These are phyloP conservation scores for Euphorbia corollata DNA, from an alignment of 441 rosid species.

Conservation along the genomic window DNA sequence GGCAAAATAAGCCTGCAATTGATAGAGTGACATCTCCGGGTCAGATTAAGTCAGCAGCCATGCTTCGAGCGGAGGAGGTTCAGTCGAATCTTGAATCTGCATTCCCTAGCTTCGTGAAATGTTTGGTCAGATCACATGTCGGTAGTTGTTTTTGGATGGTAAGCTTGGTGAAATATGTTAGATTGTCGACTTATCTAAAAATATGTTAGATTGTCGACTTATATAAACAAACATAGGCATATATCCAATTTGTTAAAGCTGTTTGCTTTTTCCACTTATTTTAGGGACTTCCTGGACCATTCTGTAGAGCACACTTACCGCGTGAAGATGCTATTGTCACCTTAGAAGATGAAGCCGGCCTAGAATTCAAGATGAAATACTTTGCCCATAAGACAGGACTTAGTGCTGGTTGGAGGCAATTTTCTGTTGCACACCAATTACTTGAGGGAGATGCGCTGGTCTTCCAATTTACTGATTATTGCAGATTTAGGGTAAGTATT, in stretches of 20 bases:
- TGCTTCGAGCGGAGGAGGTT: conserved; percentile 55
- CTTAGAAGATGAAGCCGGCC: conserved; percentile 50
- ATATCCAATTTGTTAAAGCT: not conserved
- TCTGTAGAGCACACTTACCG: conserved; percentile 54
- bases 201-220: not conserved
- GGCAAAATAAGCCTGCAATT: conserved; percentile 23
- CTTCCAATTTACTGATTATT: conserved; percentile 50
- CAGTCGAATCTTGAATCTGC: conserved; percentile 51
- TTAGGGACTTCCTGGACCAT: conserved; percentile 64
- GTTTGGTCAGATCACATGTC: conserved; percentile 62
- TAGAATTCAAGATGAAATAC: conserved; percentile 40
- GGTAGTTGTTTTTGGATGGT: conserved; percentile 73
- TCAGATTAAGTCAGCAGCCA: conserved; percentile 38
- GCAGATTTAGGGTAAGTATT: conserved; percentile 49
- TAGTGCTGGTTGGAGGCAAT: conserved; percentile 84
- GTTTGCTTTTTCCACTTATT: not conserved
- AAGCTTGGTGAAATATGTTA: conserved; percentile 9
- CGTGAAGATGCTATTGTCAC: conserved; percentile 33
- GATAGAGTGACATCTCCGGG: conserved; percentile 22
- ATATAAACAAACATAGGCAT: not conserved
- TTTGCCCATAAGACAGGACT: conserved; percentile 55
- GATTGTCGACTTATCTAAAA: not conserved
- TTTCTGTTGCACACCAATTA: conserved; percentile 48
- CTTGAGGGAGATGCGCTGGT: conserved; percentile 63
- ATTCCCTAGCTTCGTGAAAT: conserved; percentile 51